Base-by-base conservation (phyloP, 169 alveolate genomes). In the Theileria equi region DNA sequence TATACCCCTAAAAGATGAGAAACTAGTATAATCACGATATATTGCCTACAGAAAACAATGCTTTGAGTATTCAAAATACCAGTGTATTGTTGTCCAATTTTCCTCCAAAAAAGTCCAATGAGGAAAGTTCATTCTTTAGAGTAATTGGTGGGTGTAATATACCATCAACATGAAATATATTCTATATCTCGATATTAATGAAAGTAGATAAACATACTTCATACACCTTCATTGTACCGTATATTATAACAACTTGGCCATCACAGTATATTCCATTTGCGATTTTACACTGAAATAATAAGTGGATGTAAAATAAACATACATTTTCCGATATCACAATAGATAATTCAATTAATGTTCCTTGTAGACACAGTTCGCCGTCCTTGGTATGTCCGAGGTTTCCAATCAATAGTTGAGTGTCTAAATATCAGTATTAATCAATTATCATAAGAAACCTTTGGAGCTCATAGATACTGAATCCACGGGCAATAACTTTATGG, bases 281-380 rank as follows among this genome's bases (percentile, higher is more conserved):
- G 41, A 84, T 79, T 19, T 52, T 49, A 11, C 84, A 71, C 28
- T 61, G 19, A 31, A 59, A 35, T 35, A 31, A 53, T 5, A 7
- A 25, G 25, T 5, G 25, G 5, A 7, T 3, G 10, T 5, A 1
- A 5, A 10, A 44, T 28, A 28, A 53, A 53, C 53, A 40, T 57
- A 57, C 67, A 31, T 47, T 62, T 17, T 61, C 48, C 26, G 78
- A 62, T 29, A 84, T 48, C 26, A 62, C 34, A 19, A 84, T 34
- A 34, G 67, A 67, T 5, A 84, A 23, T 43, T 84, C 82, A 32
- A 64, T 78, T 21, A 82, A 29, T n/a, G 68, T 48, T 26, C 91
- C 91, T 48, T 84, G 86, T 19, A 84, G 43, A n/a, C 77, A 82
- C 11, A 84, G 59, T 16, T 79, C 91, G 0, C 91, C 91, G 26